Base-by-base conservation (phyloP, 129 eudicot species). In the Chrysanthemum lavandulifolium region DNA sequence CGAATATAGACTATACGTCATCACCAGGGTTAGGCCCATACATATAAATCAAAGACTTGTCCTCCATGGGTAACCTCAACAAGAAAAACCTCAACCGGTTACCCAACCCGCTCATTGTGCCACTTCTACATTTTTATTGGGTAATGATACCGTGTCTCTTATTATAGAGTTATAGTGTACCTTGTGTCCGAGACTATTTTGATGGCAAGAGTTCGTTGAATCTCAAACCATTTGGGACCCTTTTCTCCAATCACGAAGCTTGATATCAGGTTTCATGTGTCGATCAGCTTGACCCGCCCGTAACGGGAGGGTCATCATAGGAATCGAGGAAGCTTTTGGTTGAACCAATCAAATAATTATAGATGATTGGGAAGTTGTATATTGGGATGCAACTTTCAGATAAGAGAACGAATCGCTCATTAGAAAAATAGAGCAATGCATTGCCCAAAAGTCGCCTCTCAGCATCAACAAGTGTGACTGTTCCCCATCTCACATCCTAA, bases 201-300 rank as follows among this genome's bases (percentile, higher is more conserved):
- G 51, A 84, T 45, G 19, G 96, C 98, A n/a, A 92, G 56, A 5
- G 68, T 58, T 13, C 98, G 95, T 16, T 80, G 85, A 7, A 92
- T 67, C 83, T 92, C 96, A 21, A 92, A 92, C 98, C 98, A 92
- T 43, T 43, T 92, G 96, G 45, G 98, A 89, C 77, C 98, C 98
- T 80, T 92, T 92, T 59, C 98, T 78, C 98, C 98, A 92, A 53
- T 92, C 88, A 45, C 75, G 49, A 5, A 87, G 91, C 58, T 64
- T 77, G 57, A 92, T 87, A 55, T 73, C 83, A 1, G 98, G 96
- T 52, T 36, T 54, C 98, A 92, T 89, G 6, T 73, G 73, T 3
- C 92, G 88, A 78, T 81, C n/a, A n/a, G n/a, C n/a, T n/a, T n/a
- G n/a, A n/a, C 98, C 9, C 96, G 88, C 10, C 95, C 98, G n/a